Percentiles rank a stretch among this genome's conserved stretches.
phyloP scores from a whole-genome alignment of 2,329 filamentous ascomycete genomes.

The Alternaria consortialis region DNA sequence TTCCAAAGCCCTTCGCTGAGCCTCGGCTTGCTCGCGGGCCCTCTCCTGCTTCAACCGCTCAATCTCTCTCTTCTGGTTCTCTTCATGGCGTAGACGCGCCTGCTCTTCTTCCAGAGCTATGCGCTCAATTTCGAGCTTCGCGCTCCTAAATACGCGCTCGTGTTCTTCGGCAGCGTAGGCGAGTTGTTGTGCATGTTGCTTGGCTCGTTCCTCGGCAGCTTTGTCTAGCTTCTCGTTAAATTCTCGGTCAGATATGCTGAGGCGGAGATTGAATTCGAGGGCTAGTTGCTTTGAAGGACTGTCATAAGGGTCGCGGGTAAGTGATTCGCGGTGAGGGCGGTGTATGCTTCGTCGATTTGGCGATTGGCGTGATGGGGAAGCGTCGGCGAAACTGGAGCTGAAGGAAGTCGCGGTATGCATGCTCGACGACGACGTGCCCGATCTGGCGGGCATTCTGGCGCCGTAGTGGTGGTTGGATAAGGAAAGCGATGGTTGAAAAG shows the following conservation, averaged over 20 bases:
- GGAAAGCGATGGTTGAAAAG: slow-evolving; percentile 25
- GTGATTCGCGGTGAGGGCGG: slow-evolving; percentile 35
- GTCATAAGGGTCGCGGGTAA: slow-evolving; percentile 37
- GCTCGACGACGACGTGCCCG: slow-evolving; percentile 45
- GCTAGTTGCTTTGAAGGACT: slow-evolving; percentile 49
- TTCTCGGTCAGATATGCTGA: slow-evolving; percentile 53
- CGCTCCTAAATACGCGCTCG: slow-evolving; percentile 67
- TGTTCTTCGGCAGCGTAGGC: slow-evolving; percentile 72
- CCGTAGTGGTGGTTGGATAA: slow-evolving; percentile 13
- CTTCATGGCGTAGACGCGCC: slow-evolving; percentile 43
- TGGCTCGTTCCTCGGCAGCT: slow-evolving; percentile 69
- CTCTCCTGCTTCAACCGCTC: slow-evolving; percentile 56
- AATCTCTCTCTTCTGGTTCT: slow-evolving; percentile 49
- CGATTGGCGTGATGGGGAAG: slow-evolving; percentile 45
- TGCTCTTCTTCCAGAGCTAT: slow-evolving; percentile 56
- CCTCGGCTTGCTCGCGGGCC: slow-evolving; percentile 53
- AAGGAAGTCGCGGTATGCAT: slow-evolving; percentile 48
- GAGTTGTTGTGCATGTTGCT: slow-evolving; percentile 71
- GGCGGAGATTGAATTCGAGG: slow-evolving; percentile 55
- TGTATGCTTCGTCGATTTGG: slow-evolving; percentile 40
- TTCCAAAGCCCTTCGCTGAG: slow-evolving; percentile 46
- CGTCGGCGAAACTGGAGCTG: slow-evolving; percentile 42
- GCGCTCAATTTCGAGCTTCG: slow-evolving; percentile 63
- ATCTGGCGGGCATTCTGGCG: slow-evolving; percentile 42
- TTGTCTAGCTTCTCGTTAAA: slow-evolving; percentile 69